Evolutionary conservation across 768 basidiomycete species (phyloP), one percentile per base, ranked within the genome.

Genomic region (Pulveroboletus ravenelii): DNA sequence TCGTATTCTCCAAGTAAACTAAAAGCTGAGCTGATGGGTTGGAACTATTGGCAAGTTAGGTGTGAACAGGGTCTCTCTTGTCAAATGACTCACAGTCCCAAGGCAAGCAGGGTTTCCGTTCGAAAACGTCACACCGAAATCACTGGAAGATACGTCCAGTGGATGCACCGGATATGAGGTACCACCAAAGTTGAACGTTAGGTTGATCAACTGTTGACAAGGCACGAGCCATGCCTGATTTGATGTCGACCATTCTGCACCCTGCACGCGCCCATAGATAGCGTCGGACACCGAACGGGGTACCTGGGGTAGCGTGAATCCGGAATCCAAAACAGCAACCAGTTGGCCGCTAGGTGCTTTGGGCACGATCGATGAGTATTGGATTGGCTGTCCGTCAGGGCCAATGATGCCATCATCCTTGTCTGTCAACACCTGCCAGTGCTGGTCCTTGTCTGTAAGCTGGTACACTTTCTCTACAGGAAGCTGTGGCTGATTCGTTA

Each of bases 11-110:
- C 85, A 25, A 87, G 76, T 37, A 88, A 55, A 71, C 85, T 84
- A 70, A 89, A 88, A 5, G 87, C 86, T 4, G 82, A 79, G 13
- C 87, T 87, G 55, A 89, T 87, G 2, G 88, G 89, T 74, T 91
- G 89, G 75, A 88, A 91, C 80, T 88, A 56, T 34, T 13, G 29
- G 50, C 12, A 27, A 20, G n/a, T 66, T 41, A 62, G 51, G 25
- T 39, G 0, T 15, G 41, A 52, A 29, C 20, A 30, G 36, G 10
- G 15, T 41, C 17, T 2, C 7, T 20, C 27, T 2, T 27, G 5
- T 23, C 40, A 37, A 25, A 46, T 25, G 29, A 76, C 84, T 63
- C 62, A 88, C 85, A 45, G 84, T 72, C 14, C 88, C 87, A 48
- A 84, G 73, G 64, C 87, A 90, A 1, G 78, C 76, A 47, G 75